Evolutionary conservation across 1,139 yeast species (phyloP), one percentile per base, ranked within the genome.

Genomic region (Pneumocystis sp.): DNA sequence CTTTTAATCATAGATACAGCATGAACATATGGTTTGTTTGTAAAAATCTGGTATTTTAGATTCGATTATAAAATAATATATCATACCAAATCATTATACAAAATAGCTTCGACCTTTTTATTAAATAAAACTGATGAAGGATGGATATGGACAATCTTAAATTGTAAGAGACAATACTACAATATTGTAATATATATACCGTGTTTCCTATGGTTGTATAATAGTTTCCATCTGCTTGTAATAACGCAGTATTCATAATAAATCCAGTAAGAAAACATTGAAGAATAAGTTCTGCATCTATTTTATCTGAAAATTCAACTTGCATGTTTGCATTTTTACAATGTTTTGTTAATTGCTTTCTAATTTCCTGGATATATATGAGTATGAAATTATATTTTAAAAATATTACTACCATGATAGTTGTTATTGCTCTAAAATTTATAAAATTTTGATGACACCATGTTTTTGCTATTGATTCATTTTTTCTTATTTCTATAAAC

Each of bases 121-220:
- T 96, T 96, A 76, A 91, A 95, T 63, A 95, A 77, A 74, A 89
- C 79, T 0, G 96, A 89, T 0, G 96, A 88, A 0, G 98, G 98
- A 74, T 95, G 99, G 21, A 95, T 84, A 67, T 95, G 84, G 62
- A 95, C 84, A 40, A 87, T 78, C 71, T 86, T 63, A 37, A 4
- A 29, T 29, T 25, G 34, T 31, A 31, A 50, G 29, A 21, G 21
- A 25, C 4, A 25, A 15, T 25, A 25, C 10, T 50, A 34, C 25
- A 21, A 37, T 37, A n/a, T 63, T 25, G 37, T 17, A 10, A 17
- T 19, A 15, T 25, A 19, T 59, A 37, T 67, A 67, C 69, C 70
- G 76, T 80, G 40, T 74, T 73, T 29, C 96, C 96, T 35, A 85
- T 78, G 17, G 90, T 86, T 0, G 97, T 90, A 73, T 95, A 81